phyloP scores from a whole-genome alignment of 345 rosid genomes.

The Bruguiera parviflora region DNA sequence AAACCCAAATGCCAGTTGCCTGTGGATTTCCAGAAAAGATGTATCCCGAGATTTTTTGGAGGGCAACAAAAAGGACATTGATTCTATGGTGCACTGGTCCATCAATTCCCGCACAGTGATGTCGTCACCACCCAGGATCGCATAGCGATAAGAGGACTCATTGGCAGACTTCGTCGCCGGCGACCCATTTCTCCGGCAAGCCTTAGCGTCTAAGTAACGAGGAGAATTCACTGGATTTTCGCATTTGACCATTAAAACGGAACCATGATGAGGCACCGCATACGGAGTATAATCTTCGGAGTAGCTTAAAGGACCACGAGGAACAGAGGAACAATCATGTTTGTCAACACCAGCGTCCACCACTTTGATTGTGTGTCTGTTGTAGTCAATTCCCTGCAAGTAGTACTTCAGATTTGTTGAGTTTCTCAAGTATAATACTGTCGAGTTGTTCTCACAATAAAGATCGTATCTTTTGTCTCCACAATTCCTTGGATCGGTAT shows the following conservation, averaged over 20 bases:
- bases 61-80: not conserved
- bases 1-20: not conserved
- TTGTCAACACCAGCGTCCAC: constrained; percentile 3
- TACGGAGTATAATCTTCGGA: no score
- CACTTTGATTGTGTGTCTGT: constrained; percentile 1
- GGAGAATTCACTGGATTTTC: not conserved
- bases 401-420: not conserved
- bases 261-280: no score
- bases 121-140: not conserved
- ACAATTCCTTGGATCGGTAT: constrained; percentile 1
- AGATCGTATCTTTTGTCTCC: not conserved
- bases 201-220: not conserved
- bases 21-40: constrained; percentile 1
- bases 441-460: constrained; percentile 1
- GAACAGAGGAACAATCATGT: constrained; percentile 7
- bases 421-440: no score
- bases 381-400: constrained; percentile 2
- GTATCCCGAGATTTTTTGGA: not conserved
- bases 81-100: not conserved
- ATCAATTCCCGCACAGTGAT: not conserved
- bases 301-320: not conserved
- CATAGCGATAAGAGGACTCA: not conserved
- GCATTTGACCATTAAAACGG: no score
- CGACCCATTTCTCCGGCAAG: no score
- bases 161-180: not conserved